Conservation (phyloP, 1,284 basidiomycete species). For the Tylopilus sp. region DNA sequence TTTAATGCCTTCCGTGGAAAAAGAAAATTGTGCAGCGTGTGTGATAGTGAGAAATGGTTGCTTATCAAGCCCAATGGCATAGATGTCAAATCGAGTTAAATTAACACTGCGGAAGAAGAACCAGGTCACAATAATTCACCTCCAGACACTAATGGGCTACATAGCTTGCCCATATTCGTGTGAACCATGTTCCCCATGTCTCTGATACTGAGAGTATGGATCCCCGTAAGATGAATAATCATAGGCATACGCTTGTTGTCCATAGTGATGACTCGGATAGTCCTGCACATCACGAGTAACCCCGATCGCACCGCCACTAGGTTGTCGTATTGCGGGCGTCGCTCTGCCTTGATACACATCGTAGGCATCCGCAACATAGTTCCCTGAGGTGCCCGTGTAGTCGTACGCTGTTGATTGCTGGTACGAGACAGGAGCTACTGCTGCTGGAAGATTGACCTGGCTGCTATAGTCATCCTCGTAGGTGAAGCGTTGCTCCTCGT, state of each 20-base stretch:
- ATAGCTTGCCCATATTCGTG: conserved; percentile 47
- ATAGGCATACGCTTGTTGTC: conserved; percentile 36
- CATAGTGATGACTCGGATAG: conserved; percentile 46
- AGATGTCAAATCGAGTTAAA: conserved; percentile 43
- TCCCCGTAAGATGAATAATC: conserved; percentile 45
- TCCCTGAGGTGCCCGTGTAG: conserved; percentile 42
- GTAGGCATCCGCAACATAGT: conserved; percentile 52
- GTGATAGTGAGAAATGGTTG: background rate
- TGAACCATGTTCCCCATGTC: conserved; percentile 40
- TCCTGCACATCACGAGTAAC: conserved; percentile 48
- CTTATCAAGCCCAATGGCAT: conserved; percentile 8
- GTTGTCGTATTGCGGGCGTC: conserved; percentile 39
- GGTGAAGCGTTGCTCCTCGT: conserved; percentile 58
- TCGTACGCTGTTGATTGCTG: conserved; percentile 42
- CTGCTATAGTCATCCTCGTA: conserved; percentile 77
- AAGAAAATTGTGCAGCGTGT: conserved; percentile 8
- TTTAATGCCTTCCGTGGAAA: background rate
- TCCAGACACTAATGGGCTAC: conserved; percentile 34
- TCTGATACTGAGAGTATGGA: conserved; percentile 41
- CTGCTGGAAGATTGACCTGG: conserved; percentile 63
- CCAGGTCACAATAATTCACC: conserved; percentile 24
- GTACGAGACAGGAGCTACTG: conserved; percentile 66
- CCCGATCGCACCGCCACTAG: conserved; percentile 33
- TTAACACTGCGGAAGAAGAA: conserved; percentile 35
- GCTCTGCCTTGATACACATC: conserved; percentile 65